These are phyloP conservation scores for Stagonosporopsis rhizophila DNA, from an alignment of 2,329 filamentous ascomycete species.

Conservation along the genomic window DNA sequence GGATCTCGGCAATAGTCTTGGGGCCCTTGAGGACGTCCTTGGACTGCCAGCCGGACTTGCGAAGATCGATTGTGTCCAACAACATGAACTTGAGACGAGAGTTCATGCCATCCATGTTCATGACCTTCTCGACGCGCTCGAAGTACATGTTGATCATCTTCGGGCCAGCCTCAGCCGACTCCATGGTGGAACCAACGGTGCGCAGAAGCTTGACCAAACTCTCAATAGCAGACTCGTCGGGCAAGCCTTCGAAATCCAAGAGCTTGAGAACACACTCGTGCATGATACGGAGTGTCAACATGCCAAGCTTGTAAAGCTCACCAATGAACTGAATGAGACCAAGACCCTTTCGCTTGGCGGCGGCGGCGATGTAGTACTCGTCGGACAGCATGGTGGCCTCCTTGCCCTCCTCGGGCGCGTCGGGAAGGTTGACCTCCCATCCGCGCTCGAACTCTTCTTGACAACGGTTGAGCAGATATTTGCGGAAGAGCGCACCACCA, in stretches of 20 bases:
- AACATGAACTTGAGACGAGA: slow-evolving; percentile 97
- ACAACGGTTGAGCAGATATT: slow-evolving; percentile 97
- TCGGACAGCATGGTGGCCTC: slow-evolving; percentile 89
- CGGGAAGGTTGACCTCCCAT: slow-evolving; percentile 88
- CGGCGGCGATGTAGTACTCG: slow-evolving; percentile 93
- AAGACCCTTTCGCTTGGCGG: slow-evolving; percentile 94
- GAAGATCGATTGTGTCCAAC: slow-evolving; percentile 89
- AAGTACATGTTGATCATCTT: slow-evolving; percentile 95
- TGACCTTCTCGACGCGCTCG: slow-evolving; percentile 80
- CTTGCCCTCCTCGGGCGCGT: slow-evolving; percentile 78
- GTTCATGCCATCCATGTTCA: slow-evolving; percentile 75
- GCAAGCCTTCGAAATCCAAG: slow-evolving; percentile 90
- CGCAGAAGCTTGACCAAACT: slow-evolving; percentile 90
- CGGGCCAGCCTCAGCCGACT: slow-evolving; percentile 78
- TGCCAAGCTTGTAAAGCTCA: slow-evolving; percentile 97
- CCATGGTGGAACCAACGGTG: slow-evolving; percentile 89
- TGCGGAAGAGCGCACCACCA: slow-evolving; percentile 94
- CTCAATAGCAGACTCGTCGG: slow-evolving; percentile 96
- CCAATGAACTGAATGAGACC: slow-evolving; percentile 99
- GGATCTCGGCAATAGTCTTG: slow-evolving; percentile 94
- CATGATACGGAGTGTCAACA: slow-evolving; percentile 99
- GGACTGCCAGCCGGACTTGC: slow-evolving; percentile 77
- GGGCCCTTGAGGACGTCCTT: slow-evolving; percentile 94
- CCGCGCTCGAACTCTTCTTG: slow-evolving; percentile 99
- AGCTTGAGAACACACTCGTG: slow-evolving; percentile 98